These are phyloP conservation scores for Colletotrichum sp. DNA, from an alignment of 2,329 filamentous ascomycete genomes.

Conservation along the genomic window DNA sequence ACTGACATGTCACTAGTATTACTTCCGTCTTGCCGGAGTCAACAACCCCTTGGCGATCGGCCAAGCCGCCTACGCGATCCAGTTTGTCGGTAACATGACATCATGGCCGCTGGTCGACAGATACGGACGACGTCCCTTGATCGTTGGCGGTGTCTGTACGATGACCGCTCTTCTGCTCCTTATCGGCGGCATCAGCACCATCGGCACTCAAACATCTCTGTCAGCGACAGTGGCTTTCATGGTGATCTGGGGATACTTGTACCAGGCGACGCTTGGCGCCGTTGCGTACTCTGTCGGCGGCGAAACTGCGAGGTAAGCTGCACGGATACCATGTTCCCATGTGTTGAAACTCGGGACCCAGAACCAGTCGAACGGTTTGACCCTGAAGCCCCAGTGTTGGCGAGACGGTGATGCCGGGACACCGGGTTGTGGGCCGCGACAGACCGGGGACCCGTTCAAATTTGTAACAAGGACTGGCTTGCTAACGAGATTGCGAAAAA, in stretches of 20 bases:
- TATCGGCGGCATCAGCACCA: slow-evolving; percentile 34
- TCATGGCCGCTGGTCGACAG: slow-evolving; percentile 34
- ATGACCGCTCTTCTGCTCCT: slow-evolving; percentile 32
- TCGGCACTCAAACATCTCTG: slow-evolving; percentile 24
- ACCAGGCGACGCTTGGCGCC: slow-evolving; percentile 32
- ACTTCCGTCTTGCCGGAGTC: slow-evolving; percentile 31
- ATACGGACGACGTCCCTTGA: slow-evolving; percentile 31
- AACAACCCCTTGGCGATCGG: slow-evolving; percentile 30
- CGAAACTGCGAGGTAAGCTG: slow-evolving; percentile 28
- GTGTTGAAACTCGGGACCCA: neutral
- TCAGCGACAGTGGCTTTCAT: slow-evolving; percentile 31
- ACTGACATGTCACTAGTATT: slow-evolving; percentile 22
- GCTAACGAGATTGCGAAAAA: slow-evolving; percentile 71
- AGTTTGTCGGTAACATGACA: slow-evolving; percentile 31
- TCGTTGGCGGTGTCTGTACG: slow-evolving; percentile 29
- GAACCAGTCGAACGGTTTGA: neutral
- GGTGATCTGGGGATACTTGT: slow-evolving; percentile 30
- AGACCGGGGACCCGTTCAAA: slow-evolving; percentile 61
- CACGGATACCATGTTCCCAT: neutral
- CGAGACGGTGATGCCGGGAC: neutral
- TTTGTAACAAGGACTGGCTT: slow-evolving; percentile 70
- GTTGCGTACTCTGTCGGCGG: slow-evolving; percentile 33
- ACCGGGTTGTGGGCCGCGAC: neutral
- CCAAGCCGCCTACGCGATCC: slow-evolving; percentile 31
- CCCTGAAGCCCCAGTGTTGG: neutral